Evolutionary conservation across 2,329 filamentous ascomycete genomes (phyloP).

Genomic region (Botryotinia calthae): DNA sequence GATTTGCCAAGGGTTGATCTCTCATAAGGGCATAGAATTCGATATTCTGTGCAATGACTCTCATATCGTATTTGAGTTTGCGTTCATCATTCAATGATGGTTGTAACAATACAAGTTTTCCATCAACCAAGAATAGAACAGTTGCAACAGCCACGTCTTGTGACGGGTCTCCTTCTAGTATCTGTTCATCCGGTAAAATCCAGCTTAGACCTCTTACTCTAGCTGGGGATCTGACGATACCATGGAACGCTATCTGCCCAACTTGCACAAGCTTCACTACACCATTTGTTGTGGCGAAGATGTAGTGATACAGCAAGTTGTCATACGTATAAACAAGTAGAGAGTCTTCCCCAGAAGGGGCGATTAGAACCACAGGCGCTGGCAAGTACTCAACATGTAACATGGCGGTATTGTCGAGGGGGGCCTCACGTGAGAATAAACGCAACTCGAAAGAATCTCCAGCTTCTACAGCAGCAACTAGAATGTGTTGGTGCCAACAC

Average conservation of each 20-base stretch:
- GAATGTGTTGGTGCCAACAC: constrained; percentile 97
- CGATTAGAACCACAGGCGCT: constrained; percentile 84
- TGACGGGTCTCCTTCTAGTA: constrained; percentile 87
- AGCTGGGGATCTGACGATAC: constrained; percentile 89
- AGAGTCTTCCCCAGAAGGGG: constrained; percentile 88
- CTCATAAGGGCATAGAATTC: constrained; percentile 93
- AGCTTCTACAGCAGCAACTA: constrained; percentile 89
- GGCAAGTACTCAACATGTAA: constrained; percentile 76
- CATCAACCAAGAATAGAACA: constrained; percentile 94
- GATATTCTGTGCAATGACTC: constrained; percentile 90
- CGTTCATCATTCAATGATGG: constrained; percentile 79
- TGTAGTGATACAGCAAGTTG: constrained; percentile 91
- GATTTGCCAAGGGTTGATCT: constrained; percentile 60
- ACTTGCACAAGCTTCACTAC: constrained; percentile 80
- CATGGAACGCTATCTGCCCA: constrained; percentile 97
- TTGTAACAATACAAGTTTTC: constrained; percentile 88
- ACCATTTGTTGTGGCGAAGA: constrained; percentile 71
- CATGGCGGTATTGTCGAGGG: constrained; percentile 69
- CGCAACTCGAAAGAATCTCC: constrained; percentile 80
- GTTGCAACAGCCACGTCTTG: constrained; percentile 93
- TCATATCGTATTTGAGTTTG: constrained; percentile 96
- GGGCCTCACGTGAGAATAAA: constrained; percentile 85
- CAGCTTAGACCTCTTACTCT: constrained; percentile 91
- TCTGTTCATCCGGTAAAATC: constrained; percentile 88
- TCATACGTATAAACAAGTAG: constrained; percentile 96